Conservation (phyloP, 768 basidiomycete species). For the Lactarius sp. region DNA sequence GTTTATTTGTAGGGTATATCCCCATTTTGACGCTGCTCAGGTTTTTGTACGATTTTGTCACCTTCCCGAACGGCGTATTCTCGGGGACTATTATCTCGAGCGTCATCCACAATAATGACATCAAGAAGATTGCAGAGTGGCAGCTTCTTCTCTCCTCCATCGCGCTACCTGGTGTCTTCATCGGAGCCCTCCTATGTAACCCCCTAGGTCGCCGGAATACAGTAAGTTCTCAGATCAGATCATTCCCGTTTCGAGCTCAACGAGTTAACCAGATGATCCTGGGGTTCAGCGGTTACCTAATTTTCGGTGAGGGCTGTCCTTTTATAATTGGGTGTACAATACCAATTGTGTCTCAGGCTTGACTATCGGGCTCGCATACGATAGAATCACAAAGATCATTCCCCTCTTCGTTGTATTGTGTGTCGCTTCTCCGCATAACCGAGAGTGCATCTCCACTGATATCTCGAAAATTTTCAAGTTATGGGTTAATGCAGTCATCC, state of each 20-base stretch:
- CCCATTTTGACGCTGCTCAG: slow-evolving; percentile 30
- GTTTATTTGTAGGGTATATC: slow-evolving; percentile 14
- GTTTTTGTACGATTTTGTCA: slow-evolving; percentile 68
- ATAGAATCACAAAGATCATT: slow-evolving; percentile 56
- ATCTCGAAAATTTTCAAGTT: slow-evolving; percentile 35
- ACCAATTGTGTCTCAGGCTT: slow-evolving; percentile 36
- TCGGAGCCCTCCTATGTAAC: slow-evolving; percentile 42
- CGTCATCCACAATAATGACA: slow-evolving; percentile 50
- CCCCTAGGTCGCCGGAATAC: slow-evolving; percentile 55
- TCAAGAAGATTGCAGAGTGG: slow-evolving; percentile 62
- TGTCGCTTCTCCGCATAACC: slow-evolving; percentile 26
- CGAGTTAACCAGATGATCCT: slow-evolving; percentile 49
- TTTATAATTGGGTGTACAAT: slow-evolving; percentile 1
- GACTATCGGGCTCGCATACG: slow-evolving; percentile 54
- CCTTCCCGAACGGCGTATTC: slow-evolving; percentile 71
- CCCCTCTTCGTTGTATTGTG: slow-evolving; percentile 67
- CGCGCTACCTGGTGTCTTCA: slow-evolving; percentile 51
- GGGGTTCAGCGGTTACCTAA: slow-evolving; percentile 62
- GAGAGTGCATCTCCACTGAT: neutral
- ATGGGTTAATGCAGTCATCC: slow-evolving; percentile 66
- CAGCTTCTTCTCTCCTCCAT: slow-evolving; percentile 61
- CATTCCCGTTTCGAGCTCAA: neutral
- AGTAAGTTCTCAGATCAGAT: slow-evolving; percentile 32
- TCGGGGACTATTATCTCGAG: slow-evolving; percentile 62
- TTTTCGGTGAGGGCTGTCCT: slow-evolving; percentile 44